Conservation (phyloP, 164 flowering plant species). For the Brasenia schreberi region DNA sequence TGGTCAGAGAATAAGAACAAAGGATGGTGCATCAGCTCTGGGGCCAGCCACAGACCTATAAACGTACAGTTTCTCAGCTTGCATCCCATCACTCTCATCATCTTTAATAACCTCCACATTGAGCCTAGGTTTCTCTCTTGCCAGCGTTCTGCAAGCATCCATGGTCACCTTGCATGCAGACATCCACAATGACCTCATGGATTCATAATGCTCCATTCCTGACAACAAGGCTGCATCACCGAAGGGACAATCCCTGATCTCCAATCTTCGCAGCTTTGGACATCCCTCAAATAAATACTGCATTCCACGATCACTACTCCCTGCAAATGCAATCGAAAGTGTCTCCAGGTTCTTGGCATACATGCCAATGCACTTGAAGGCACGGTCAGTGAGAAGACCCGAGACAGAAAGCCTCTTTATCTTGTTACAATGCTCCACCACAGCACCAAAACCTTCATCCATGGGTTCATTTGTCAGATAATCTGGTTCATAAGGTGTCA, state of each 20-base stretch:
- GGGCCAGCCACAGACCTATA: slow-evolving; percentile 79
- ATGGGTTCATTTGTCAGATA: slow-evolving; percentile 50
- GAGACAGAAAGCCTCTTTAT: slow-evolving; percentile 68
- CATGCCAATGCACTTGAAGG: slow-evolving; percentile 63
- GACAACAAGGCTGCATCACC: slow-evolving; percentile 63
- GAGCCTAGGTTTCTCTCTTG: slow-evolving; percentile 53
- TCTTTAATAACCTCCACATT: slow-evolving; percentile 82
- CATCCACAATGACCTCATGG: slow-evolving; percentile 90
- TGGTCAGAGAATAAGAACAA: slow-evolving; percentile 50
- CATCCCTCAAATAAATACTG: slow-evolving; percentile 61
- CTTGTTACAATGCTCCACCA: slow-evolving; percentile 50
- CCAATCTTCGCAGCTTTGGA: slow-evolving; percentile 57
- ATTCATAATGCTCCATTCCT: slow-evolving; percentile 48
- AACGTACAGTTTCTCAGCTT: slow-evolving; percentile 59
- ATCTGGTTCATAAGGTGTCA: slow-evolving; percentile 60
- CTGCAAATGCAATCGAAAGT: slow-evolving; percentile 84
- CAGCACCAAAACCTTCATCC: slow-evolving; percentile 78
- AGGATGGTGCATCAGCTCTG: slow-evolving; percentile 60
- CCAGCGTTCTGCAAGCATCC: slow-evolving; percentile 44
- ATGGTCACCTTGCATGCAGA: slow-evolving; percentile 63
- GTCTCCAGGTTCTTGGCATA: slow-evolving; percentile 62
- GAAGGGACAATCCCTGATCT: slow-evolving; percentile 80
- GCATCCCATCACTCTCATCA: slow-evolving; percentile 34
- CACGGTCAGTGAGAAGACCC: slow-evolving; percentile 56
- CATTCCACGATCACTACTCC: slow-evolving; percentile 57